A percentile compares a stretch with the other conserved stretches of the same genome.
Evolutionary conservation across 768 basidiomycete genomes (phyloP).

Genomic region (Wakefieldia striispora): DNA sequence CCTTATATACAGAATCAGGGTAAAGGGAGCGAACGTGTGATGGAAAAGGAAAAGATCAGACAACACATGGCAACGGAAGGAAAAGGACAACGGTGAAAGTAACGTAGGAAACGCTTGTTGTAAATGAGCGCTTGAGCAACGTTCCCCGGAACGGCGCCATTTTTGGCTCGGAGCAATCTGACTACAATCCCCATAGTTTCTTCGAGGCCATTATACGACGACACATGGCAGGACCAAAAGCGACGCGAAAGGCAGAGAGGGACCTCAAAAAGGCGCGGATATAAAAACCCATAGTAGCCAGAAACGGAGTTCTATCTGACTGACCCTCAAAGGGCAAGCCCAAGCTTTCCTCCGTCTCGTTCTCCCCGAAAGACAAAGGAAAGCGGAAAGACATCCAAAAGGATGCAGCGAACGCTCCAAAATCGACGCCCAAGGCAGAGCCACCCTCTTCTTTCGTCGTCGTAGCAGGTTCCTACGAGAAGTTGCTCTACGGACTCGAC

Average conservation of each 20-base stretch:
- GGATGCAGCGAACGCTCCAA: neutral
- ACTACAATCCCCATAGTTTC: too few relatives aligned
- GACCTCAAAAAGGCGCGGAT: conserved; percentile 25
- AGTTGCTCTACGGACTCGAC: conserved; percentile 87
- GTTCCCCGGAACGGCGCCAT: too few relatives aligned
- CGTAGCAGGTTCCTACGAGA: conserved; percentile 94
- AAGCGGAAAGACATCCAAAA: conserved; percentile 16
- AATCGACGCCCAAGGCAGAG: conserved; percentile 4
- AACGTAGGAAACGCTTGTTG: too few relatives aligned
- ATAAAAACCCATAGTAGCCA: conserved; percentile 9
- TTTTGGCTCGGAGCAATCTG: too few relatives aligned
- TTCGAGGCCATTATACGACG: too few relatives aligned
- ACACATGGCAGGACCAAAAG: conserved; percentile 16
- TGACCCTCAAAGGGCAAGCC: neutral
- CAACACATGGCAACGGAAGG: too few relatives aligned
- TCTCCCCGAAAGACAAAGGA: conserved; percentile 31
- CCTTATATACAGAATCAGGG: too few relatives aligned
- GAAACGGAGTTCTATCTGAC: conserved; percentile 5
- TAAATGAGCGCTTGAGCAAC: too few relatives aligned
- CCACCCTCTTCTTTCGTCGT: conserved; percentile 75
- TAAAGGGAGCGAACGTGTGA: too few relatives aligned
- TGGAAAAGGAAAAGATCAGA: too few relatives aligned
- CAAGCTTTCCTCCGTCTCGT: conserved; percentile 2
- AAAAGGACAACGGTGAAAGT: too few relatives aligned
- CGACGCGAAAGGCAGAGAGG: conserved; percentile 20